These are phyloP conservation scores for Trichocomaceae sp. DNA, from an alignment of 2,329 filamentous ascomycete species.

Conservation along the genomic window DNA sequence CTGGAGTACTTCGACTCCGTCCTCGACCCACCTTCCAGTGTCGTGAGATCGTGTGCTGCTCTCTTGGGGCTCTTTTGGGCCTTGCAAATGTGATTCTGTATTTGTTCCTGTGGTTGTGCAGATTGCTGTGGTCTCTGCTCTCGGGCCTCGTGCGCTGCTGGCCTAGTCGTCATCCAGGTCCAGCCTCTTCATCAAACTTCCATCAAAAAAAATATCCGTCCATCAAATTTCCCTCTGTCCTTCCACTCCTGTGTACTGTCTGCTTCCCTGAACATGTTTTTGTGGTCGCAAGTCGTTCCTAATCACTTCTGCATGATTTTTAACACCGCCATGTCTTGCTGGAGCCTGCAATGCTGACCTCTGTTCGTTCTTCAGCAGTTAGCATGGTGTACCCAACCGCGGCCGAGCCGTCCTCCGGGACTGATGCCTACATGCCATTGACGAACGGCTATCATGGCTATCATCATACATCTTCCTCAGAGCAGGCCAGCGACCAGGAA, in stretches of 20 bases:
- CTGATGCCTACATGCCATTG: slow-evolving; percentile 21
- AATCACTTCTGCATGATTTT: slow-evolving; percentile 20
- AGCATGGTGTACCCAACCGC: slow-evolving; percentile 42
- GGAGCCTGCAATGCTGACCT: slow-evolving; percentile 39
- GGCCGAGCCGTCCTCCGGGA: slow-evolving; percentile 28
- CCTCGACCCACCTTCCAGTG: slow-evolving; percentile 31
- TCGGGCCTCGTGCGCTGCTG: slow-evolving; percentile 10
- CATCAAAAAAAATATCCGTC: slow-evolving; percentile 31
- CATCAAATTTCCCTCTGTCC: slow-evolving; percentile 30
- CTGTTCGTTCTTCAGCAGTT: slow-evolving; percentile 31
- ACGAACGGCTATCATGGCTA: slow-evolving; percentile 32
- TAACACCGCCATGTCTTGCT: slow-evolving; percentile 15
- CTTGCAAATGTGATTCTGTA: slow-evolving; percentile 13
- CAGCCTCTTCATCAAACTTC: slow-evolving; percentile 31
- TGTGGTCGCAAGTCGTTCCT: slow-evolving; percentile 31
- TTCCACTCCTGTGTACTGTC: slow-evolving; percentile 15
- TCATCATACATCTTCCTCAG: slow-evolving; percentile 20
- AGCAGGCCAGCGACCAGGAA: slow-evolving; percentile 22
- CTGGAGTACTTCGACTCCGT: slow-evolving; percentile 34
- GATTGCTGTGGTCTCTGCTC: slow-evolving; percentile 20
- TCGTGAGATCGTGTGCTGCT: slow-evolving; percentile 20
- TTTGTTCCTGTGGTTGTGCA: slow-evolving; percentile 16
- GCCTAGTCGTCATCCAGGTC: slow-evolving; percentile 20
- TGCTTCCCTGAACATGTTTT: slow-evolving; percentile 20
- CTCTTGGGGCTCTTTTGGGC: slow-evolving; percentile 16